Percentiles rank a stretch among this genome's conserved stretches.
These are phyloP conservation scores for Pythium guiyangense DNA, from an alignment of 352 stramenopile species.

Conservation along the genomic window DNA sequence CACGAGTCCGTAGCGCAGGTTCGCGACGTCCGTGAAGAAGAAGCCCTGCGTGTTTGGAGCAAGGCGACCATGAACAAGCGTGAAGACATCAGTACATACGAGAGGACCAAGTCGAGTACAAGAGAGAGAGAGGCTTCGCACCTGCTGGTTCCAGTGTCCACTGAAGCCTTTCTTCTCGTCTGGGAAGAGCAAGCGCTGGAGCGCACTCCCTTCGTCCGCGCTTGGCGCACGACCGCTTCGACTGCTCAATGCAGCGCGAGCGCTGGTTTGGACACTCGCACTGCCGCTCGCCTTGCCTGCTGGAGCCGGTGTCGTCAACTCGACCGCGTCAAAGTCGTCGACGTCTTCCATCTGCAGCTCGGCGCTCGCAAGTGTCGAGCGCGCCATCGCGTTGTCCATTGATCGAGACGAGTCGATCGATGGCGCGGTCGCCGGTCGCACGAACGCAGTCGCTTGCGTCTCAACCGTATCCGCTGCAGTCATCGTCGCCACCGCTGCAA, in stretches of 20 bases:
- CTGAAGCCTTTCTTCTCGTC: constrained; percentile 51
- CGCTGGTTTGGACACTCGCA: background rate
- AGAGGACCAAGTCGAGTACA: background rate
- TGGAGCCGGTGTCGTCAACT: background rate
- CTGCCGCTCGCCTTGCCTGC: background rate
- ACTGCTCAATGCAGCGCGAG: background rate
- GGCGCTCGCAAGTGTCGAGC: constrained; percentile 1
- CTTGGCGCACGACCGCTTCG: constrained; percentile 18
- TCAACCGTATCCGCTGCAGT: background rate
- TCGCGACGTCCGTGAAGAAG: constrained; percentile 38
- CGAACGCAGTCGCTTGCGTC: background rate
- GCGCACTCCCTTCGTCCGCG: constrained; percentile 34
- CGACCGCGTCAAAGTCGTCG: constrained; percentile 13
- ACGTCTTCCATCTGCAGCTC: constrained; percentile 15
- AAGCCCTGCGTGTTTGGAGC: constrained; percentile 40
- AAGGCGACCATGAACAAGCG: background rate
- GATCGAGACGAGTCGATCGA: too few relatives aligned
- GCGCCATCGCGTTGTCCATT: background rate
- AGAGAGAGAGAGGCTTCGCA: constrained; percentile 4
- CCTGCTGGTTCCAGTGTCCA: constrained; percentile 67
- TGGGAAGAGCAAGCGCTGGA: constrained; percentile 61
- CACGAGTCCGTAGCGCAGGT: constrained; percentile 86
- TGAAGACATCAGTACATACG: background rate
- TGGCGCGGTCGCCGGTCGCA: background rate
- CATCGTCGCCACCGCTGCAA: constrained; percentile 14